Conservation (phyloP, 192 early-diverging fungal genomes). For the Backusella macrospora region DNA sequence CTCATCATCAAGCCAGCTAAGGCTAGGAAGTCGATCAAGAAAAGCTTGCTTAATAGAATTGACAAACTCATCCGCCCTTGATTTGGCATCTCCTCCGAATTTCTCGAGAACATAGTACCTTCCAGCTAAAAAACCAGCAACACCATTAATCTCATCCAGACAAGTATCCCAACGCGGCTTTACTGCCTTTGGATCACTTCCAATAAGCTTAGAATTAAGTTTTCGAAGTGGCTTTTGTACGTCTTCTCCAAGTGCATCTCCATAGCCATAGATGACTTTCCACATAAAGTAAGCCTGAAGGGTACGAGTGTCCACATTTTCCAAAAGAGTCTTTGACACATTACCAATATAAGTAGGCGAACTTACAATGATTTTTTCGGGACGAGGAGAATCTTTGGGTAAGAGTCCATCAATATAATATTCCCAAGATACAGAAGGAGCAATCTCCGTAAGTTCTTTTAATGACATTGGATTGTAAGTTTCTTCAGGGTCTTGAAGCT, state of each 20-base stretch:
- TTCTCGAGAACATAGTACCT: slow-evolving; percentile 48
- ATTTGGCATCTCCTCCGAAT: slow-evolving; percentile 51
- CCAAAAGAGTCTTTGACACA: slow-evolving; percentile 38
- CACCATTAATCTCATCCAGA: slow-evolving; percentile 34
- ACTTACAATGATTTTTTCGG: slow-evolving; percentile 31
- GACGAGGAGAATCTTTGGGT: slow-evolving; percentile 26
- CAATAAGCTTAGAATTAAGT: slow-evolving; percentile 43
- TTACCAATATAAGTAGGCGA: slow-evolving; percentile 39
- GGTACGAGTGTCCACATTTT: slow-evolving; percentile 37
- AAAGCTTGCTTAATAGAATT: slow-evolving; percentile 44
- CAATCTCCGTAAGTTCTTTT: slow-evolving; percentile 32
- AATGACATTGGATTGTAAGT: slow-evolving; percentile 54
- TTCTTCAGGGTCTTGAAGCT: slow-evolving; percentile 49
- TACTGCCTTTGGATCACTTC: slow-evolving; percentile 47
- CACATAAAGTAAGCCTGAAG: slow-evolving; percentile 59
- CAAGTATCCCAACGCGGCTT: slow-evolving; percentile 56
- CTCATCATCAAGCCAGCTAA: slow-evolving; percentile 50
- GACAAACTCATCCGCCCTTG: slow-evolving; percentile 53
- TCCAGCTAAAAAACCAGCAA: slow-evolving; percentile 46
- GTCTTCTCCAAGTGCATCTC: slow-evolving; percentile 42
- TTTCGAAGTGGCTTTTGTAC: slow-evolving; percentile 43
- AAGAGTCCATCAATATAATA: slow-evolving; percentile 38
- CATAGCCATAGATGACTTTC: slow-evolving; percentile 45
- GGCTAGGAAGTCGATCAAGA: slow-evolving; percentile 37
- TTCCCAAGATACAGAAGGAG: slow-evolving; percentile 44